These are phyloP conservation scores for Pyrus hybrid DNA, from an alignment of 331 rosid genomes.

Conservation along the genomic window DNA sequence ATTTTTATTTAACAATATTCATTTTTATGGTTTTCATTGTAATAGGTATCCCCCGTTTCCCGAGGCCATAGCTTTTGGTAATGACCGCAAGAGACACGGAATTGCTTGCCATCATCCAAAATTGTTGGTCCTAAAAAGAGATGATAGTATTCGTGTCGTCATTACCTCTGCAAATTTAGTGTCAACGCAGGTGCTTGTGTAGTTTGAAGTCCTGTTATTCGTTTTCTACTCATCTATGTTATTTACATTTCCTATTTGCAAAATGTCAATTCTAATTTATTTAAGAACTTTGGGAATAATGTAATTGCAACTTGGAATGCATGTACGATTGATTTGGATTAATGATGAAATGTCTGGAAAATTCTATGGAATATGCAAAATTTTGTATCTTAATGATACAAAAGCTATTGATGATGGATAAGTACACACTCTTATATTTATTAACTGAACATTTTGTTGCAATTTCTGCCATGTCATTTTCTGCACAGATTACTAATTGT, in stretches of 20 bases:
- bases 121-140: conserved; percentile 60
- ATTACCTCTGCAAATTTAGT: conserved; percentile 83
- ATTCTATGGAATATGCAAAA: neutral
- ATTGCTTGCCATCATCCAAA: conserved; percentile 91
- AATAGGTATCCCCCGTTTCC: conserved; percentile 68
- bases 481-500: neutral
- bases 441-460: neutral
- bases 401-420: neutral
- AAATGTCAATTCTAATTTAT: neutral
- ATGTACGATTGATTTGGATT: neutral
- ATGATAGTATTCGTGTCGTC: conserved; percentile 54
- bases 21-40: conserved; percentile 3
- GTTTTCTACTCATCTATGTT: neutral
- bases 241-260: neutral
- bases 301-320: neutral
- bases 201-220: conserved; percentile 14
- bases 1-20: neutral
- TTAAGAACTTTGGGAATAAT: neutral
- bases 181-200: conserved; percentile 57
- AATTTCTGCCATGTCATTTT: neutral
- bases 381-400: neutral
- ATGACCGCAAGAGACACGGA: conserved; percentile 53
- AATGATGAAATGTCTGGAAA: neutral
- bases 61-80: conserved; percentile 64
- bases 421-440: neutral